Evolutionary conservation across 495 filamentous ascomycete species (phyloP).

Genomic region (Xylaria acuta): DNA sequence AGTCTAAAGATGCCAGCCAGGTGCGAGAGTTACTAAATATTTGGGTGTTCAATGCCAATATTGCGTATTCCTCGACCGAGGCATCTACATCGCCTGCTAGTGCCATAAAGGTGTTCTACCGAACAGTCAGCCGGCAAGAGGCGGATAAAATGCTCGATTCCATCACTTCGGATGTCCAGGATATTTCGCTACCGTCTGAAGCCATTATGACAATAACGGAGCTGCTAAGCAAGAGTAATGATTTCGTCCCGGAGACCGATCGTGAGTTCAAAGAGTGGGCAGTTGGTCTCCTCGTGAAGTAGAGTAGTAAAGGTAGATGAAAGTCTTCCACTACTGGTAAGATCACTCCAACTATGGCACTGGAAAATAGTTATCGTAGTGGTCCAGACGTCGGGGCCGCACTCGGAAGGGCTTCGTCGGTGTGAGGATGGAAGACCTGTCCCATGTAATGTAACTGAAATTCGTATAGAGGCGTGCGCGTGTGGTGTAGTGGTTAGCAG

Average conservation of each 20-base stretch:
- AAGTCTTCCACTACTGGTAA: background rate
- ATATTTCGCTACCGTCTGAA: constrained; percentile 63
- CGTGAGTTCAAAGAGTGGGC: constrained; percentile 68
- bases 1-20: background rate
- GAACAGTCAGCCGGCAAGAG: constrained; percentile 47
- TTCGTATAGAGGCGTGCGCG: background rate
- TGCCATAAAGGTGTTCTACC: constrained; percentile 73
- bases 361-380: background rate
- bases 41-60: constrained; percentile 76
- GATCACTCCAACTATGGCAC: background rate
- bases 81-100: constrained; percentile 42
- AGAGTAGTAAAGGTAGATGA: constrained; percentile 25
- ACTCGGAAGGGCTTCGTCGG: background rate
- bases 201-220: constrained; percentile 53
- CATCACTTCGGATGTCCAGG: constrained; percentile 65
- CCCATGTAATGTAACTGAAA: background rate
- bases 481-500: background rate
- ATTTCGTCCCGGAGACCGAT: constrained; percentile 61
- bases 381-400: background rate
- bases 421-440: background rate
- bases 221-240: constrained; percentile 56
- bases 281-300: constrained; percentile 66
- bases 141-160: constrained; percentile 62
- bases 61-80: constrained; percentile 63
- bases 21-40: constrained; percentile 45